phyloP scores from a whole-genome alignment of 805 yeast genomes.

The Blastobotrys terrestris region DNA sequence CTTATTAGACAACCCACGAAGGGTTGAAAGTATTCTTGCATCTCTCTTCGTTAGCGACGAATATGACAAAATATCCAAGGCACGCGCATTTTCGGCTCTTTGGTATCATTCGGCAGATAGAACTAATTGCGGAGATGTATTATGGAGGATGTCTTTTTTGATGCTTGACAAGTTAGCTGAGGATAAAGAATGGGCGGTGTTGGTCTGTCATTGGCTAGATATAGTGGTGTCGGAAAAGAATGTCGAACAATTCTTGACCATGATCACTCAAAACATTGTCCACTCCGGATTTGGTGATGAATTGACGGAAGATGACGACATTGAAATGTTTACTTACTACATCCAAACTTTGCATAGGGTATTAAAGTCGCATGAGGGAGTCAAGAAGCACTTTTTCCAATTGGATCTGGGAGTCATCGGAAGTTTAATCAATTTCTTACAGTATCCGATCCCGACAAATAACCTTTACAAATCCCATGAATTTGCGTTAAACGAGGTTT shows the following conservation, averaged over 20 bases:
- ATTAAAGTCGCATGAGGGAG: slow-evolving; percentile 41
- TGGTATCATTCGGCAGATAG: slow-evolving; percentile 71
- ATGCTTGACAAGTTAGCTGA: slow-evolving; percentile 3
- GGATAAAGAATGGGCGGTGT: slow-evolving; percentile 5
- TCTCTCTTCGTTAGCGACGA: slow-evolving; percentile 39
- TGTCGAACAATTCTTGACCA: slow-evolving; percentile 52
- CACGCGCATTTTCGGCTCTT: slow-evolving; percentile 53
- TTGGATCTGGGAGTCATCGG: not conserved
- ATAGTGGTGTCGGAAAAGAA: slow-evolving; percentile 38
- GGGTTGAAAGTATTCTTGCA: slow-evolving; percentile 69
- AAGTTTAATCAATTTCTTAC: not conserved
- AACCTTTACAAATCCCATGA: not conserved
- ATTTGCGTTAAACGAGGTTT: not conserved
- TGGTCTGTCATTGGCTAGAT: slow-evolving; percentile 24
- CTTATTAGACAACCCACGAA: slow-evolving; percentile 33
- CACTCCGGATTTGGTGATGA: slow-evolving; percentile 33
- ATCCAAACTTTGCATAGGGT: slow-evolving; percentile 48
- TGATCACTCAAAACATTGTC: slow-evolving; percentile 51
- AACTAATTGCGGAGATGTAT: slow-evolving; percentile 30
- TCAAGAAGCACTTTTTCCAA: slow-evolving; percentile 32
- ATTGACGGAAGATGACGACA: slow-evolving; percentile 43
- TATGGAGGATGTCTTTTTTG: slow-evolving; percentile 2
- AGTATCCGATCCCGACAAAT: not conserved
- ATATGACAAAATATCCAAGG: slow-evolving; percentile 26
- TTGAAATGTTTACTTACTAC: slow-evolving; percentile 57